Conservation (phyloP, 2,329 filamentous ascomycete genomes). For the Aspergillus fumigatiaffinis region DNA sequence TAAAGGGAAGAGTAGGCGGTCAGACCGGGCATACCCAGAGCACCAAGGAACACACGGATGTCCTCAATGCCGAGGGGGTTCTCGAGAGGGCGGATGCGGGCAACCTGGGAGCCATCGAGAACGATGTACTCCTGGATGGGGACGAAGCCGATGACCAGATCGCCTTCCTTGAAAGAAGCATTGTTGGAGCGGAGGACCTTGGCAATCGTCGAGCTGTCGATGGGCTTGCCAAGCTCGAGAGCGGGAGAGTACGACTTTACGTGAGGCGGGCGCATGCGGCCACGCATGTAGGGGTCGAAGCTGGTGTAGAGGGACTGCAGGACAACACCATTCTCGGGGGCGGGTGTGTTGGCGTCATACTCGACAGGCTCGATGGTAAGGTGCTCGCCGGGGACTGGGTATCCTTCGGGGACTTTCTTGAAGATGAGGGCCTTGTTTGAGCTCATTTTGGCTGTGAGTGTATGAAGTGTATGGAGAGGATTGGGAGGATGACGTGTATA, state of each 20-base stretch:
- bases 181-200: constrained; percentile 69
- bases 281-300: constrained; percentile 81
- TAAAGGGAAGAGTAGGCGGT: constrained; percentile 73
- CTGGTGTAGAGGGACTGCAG: constrained; percentile 70
- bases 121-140: constrained; percentile 66
- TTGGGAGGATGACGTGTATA: neutral
- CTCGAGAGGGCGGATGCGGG: constrained; percentile 53
- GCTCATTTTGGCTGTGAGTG: constrained; percentile 21
- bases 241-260: constrained; percentile 65
- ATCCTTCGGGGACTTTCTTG: constrained; percentile 63
- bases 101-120: constrained; percentile 47
- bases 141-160: constrained; percentile 58
- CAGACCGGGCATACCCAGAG: constrained; percentile 73
- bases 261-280: constrained; percentile 65
- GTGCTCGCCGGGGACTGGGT: constrained; percentile 67
- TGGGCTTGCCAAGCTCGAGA: constrained; percentile 59
- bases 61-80: constrained; percentile 57
- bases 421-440: constrained; percentile 73
- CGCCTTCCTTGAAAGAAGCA: constrained; percentile 61
- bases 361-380: constrained; percentile 62
- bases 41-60: constrained; percentile 62
- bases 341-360: constrained; percentile 57
- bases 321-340: constrained; percentile 63
- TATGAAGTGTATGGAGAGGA: neutral
- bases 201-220: constrained; percentile 61